Conservation (phyloP, 164 flowering plant species). For the Santalum album region DNA sequence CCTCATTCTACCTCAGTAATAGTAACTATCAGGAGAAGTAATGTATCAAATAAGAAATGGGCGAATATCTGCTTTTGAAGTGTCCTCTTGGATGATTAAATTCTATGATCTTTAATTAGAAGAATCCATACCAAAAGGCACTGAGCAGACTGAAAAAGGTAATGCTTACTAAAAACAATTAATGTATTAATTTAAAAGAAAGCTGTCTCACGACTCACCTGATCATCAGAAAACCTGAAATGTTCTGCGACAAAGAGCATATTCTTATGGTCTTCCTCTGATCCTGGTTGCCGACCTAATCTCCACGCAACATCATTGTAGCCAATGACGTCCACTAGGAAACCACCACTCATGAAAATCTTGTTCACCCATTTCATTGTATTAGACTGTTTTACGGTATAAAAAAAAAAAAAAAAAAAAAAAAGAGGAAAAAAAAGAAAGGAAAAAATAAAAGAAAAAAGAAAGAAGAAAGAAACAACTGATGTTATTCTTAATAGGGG, state of each 20-base stretch:
- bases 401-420: background rate
- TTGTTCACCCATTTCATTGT: constrained; percentile 46
- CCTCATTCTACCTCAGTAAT: no score
- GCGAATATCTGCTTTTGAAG: no score
- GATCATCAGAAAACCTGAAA: constrained; percentile 72
- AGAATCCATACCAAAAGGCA: background rate
- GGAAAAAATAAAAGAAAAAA: no score
- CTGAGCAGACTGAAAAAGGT: background rate
- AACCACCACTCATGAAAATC: constrained; percentile 66
- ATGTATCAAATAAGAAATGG: no score
- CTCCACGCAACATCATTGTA: constrained; percentile 36
- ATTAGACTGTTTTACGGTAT: constrained; percentile 23
- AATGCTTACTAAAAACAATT: no score
- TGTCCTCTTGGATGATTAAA: no score
- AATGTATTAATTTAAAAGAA: background rate
- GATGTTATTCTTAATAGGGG: background rate
- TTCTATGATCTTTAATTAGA: no score
- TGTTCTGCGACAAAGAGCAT: constrained; percentile 76
- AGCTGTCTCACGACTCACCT: constrained; percentile 56
- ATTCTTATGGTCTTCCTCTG: constrained; percentile 23
- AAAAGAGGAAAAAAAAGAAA: no score
- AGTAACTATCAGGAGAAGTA: no score
- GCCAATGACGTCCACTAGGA: constrained; percentile 37
- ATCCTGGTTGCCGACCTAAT: constrained; percentile 23
- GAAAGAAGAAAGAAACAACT: background rate